Evolutionary conservation across 1,139 yeast genomes (phyloP), one percentile per base, ranked within the genome.

Genomic region (Sugiyamaella sp.): DNA sequence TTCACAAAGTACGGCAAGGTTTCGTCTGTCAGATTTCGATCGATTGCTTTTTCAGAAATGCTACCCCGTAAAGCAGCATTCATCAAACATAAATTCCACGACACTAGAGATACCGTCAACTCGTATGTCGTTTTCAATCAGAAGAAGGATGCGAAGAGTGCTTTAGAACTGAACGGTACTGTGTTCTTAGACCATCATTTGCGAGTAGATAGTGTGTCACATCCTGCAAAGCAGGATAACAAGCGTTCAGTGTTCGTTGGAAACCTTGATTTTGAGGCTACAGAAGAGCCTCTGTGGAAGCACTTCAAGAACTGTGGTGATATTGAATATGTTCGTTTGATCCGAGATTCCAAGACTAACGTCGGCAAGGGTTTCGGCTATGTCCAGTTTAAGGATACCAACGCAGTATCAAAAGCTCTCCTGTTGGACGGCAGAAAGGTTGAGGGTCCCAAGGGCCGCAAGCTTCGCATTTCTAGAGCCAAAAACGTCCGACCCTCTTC

Each of bases 311-410:
- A 69, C 2, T 78, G 85, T 61, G 90, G 89, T 46, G 80, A 80
- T 41, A 85, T 95, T 52, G 97, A 90, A 69, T 85, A 89, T 59
- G 97, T 91, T 22, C 81, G 99, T 68, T 79, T 95, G 51, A 81
- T 95, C 33, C 83, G 99, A 67, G 99, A 95, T 69, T 74, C 96
- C 17, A 89, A 89, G 72, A 93, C 98, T 25, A 93, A 95, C 65
- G 77, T 93, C 59, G 99, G 99, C 62, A 95, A 93, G 73, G 99
- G 99, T 3, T 91, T 95, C 74, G 99, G 97, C 3, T 88, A 90
- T 69, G 90, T 95, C 32, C 98, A 93, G 71, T 95, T 91, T 74
- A 80, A 78, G 59, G 97, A 91, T 70, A 74, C 91, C 22, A 80
- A 85, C 56, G 78, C 86, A 38, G 97, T 95, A 12, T 84, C 86